A percentile compares a stretch with the other conserved stretches of the same genome.
Evolutionary conservation across 345 rosid species (phyloP).

Genomic region (Ceriops tagal): DNA sequence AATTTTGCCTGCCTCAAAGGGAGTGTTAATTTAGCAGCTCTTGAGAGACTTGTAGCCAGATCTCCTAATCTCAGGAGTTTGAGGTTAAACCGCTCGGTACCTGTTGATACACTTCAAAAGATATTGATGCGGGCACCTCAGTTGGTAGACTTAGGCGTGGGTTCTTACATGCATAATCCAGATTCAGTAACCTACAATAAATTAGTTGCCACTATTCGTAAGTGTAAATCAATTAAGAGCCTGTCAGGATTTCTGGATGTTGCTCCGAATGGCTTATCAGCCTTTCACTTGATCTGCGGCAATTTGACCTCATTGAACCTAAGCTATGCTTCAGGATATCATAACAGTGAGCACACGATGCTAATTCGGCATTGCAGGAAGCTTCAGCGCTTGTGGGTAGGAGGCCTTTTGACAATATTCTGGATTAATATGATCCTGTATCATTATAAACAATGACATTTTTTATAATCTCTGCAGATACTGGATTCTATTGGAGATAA

Average conservation of each 20-base stretch:
- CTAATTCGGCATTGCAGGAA: constrained; percentile 61
- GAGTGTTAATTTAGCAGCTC: constrained; percentile 62
- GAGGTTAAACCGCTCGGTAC: constrained; percentile 77
- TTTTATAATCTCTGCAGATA: constrained; percentile 49
- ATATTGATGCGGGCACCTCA: constrained; percentile 65
- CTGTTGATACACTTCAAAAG: constrained; percentile 63
- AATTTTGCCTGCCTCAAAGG: constrained; percentile 96
- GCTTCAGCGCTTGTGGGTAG: constrained; percentile 85
- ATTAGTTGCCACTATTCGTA: constrained; percentile 42
- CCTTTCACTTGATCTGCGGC: constrained; percentile 57
- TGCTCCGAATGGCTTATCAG: constrained; percentile 54
- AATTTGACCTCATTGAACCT: constrained; percentile 67
- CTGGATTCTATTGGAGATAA: constrained; percentile 88
- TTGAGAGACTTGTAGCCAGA: constrained; percentile 87
- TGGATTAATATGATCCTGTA: background rate
- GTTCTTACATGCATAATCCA: constrained; percentile 69
- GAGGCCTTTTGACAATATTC: background rate
- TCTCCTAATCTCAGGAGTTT: constrained; percentile 81
- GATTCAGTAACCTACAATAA: constrained; percentile 51
- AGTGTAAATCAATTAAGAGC: constrained; percentile 57
- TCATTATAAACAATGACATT: constrained; percentile 1
- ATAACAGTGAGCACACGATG: constrained; percentile 53
- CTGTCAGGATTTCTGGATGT: constrained; percentile 90
- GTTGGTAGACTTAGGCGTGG: constrained; percentile 78
- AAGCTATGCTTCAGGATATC: constrained; percentile 80